Evolutionary conservation across 2,329 filamentous ascomycete genomes (phyloP).

Genomic region (Scedosporium minutisporum): DNA sequence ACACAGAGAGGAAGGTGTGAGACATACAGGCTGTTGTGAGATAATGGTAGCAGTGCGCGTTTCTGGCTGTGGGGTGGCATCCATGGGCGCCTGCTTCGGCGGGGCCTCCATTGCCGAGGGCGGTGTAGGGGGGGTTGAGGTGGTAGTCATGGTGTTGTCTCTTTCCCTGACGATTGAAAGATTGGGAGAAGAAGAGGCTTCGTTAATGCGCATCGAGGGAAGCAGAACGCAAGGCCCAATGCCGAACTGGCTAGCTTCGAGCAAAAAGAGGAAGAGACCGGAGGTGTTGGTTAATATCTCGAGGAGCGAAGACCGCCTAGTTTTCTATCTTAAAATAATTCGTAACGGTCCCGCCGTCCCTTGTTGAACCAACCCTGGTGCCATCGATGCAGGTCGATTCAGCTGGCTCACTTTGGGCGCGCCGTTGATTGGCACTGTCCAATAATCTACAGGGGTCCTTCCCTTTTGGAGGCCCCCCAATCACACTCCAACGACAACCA

Average conservation of each 20-base stretch:
- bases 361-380: too few species aligned
- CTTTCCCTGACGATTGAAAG: neutral
- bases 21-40: slow-evolving; percentile 7
- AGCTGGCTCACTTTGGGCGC: neutral
- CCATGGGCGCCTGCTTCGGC: slow-evolving; percentile 6
- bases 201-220: neutral
- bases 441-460: neutral
- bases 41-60: neutral
- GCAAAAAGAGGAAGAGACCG: neutral
- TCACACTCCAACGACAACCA: neutral
- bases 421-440: neutral
- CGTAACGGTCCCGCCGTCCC: neutral
- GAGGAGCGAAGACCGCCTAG: neutral
- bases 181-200: neutral
- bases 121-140: neutral
- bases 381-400: neutral
- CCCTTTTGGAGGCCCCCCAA: neutral
- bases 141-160: neutral
- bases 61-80: neutral
- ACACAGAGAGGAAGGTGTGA: neutral
- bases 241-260: too few species aligned
- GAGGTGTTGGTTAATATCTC: neutral
- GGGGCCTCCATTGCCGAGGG: neutral
- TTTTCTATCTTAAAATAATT: neutral
- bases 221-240: neutral